Evolutionary conservation across 163 green algal species (phyloP).

Genomic region (Scenedesmus sp.): DNA sequence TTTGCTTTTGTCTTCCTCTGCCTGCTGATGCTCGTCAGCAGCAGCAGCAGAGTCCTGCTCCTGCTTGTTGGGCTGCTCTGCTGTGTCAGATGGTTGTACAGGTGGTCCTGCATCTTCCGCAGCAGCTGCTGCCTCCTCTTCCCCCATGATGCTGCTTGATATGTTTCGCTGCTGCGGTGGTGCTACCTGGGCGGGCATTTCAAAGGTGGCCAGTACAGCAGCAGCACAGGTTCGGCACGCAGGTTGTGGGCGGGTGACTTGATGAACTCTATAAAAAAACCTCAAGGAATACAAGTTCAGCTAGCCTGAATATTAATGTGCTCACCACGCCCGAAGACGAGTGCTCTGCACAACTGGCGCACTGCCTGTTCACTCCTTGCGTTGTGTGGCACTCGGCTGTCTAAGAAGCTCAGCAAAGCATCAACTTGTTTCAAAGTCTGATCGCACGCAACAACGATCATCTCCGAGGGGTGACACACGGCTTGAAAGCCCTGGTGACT

Average conservation of each 20-base stretch:
- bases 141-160: not conserved
- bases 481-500: conserved; percentile 4
- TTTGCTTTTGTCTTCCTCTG: not conserved
- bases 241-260: too few relatives aligned
- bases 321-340: too few relatives aligned
- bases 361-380: too few relatives aligned
- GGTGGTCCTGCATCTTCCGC: not conserved
- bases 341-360: too few relatives aligned
- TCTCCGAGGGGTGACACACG: not conserved
- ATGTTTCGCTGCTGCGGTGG: not conserved
- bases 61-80: not conserved
- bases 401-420: too few relatives aligned
- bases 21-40: not conserved
- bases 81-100: not conserved
- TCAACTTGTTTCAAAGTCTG: too few relatives aligned
- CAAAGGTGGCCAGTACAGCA: not conserved
- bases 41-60: not conserved
- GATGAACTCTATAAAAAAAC: too few relatives aligned
- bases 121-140: not conserved
- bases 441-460: too few relatives aligned
- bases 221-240: not conserved
- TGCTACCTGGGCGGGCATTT: not conserved
- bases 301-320: too few relatives aligned
- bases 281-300: too few relatives aligned
- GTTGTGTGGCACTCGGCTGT: too few relatives aligned